Base-by-base conservation (phyloP, 495 filamentous ascomycete species). In the Penicillium diatomitis region DNA sequence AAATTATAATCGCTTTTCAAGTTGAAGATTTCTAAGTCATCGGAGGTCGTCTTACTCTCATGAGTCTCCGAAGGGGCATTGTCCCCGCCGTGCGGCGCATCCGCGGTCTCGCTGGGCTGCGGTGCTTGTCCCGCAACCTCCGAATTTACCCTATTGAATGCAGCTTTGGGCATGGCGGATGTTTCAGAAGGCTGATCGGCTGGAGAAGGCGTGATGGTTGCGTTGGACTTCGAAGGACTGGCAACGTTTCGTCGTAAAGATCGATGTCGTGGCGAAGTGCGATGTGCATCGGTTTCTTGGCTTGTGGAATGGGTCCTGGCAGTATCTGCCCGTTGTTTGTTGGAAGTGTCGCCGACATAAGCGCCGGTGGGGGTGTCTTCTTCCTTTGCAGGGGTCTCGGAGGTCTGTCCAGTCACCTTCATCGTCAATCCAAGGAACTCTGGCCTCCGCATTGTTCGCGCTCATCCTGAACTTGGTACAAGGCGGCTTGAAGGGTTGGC, bases 401-500 rank as follows among this genome's bases (percentile, higher is more conserved):
- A 48, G 39, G 58, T 65, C 53, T 67, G 68, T 28, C 53, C 61
- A 54, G 71, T 63, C 51, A 72, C 62, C 49, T 66, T 69, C 46
- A 73, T 50, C 4, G 59, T 72, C 42, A 72, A 60, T 49, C 57
- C 68, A 47, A 64, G 61, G 38, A 47, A 36, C 32, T 20, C 59
- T 60, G n/a, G 77, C 75, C 32, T 80, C 79, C 28, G 81, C 77
- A 41, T 79, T 79, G 12, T 68, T 74, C 4, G 73, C 65, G 27
- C 75, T 65, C 55, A 89, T 70, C 63, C 87, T 88, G 33, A 92
- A 70, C 55, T 87, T 90, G 52, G 94, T 62, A 32, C 63, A 57
- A 60, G 59, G 57, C 46, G 40, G 50, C 32, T 54, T 51, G 20
- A 20, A 20, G 48, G 56, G 55, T 44, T 55, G 50, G 41, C 50